phyloP scores from a whole-genome alignment of 2,329 filamentous ascomycete species.

The Neonectria punicea region DNA sequence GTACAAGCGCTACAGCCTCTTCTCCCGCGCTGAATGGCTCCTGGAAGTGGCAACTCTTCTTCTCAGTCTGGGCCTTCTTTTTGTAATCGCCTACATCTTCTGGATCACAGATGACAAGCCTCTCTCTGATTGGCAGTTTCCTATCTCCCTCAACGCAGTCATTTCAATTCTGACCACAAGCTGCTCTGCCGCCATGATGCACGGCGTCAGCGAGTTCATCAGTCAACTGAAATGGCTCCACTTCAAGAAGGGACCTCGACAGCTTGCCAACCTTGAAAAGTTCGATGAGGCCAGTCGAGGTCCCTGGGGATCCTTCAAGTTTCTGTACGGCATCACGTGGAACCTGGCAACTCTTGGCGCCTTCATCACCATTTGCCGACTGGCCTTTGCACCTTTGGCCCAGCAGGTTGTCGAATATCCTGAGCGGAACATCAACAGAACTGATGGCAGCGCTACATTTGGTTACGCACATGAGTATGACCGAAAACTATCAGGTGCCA shows the following conservation, averaged over 20 bases:
- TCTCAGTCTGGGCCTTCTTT: not conserved
- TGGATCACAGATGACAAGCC: conserved; percentile 11
- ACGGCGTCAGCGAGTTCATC: conserved; percentile 25
- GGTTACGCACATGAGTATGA: conserved; percentile 19
- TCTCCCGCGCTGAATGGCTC: conserved; percentile 3
- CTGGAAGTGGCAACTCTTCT: not conserved
- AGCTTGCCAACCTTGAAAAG: conserved; percentile 10
- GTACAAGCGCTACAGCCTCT: conserved; percentile 5
- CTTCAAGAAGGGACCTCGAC: conserved; percentile 9
- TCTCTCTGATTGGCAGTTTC: conserved; percentile 14
- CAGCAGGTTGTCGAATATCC: conserved; percentile 16
- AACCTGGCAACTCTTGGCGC: conserved; percentile 28
- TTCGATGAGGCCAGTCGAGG: conserved; percentile 29
- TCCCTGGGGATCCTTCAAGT: conserved; percentile 11
- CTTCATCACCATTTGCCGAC: conserved; percentile 12
- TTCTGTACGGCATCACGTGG: conserved; percentile 4
- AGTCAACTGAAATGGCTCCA: conserved; percentile 29
- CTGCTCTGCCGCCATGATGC: conserved; percentile 21
- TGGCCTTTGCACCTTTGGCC: conserved; percentile 18
- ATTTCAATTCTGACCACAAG: conserved; percentile 19
- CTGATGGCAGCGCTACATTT: conserved; percentile 11
- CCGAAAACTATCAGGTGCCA: not conserved
- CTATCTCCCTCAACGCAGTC: conserved; percentile 20
- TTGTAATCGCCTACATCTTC: conserved; percentile 4
- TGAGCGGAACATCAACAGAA: not conserved